Percentiles rank a stretch among this genome's conserved stretches.
phyloP scores from a whole-genome alignment of 495 filamentous ascomycete genomes.

The Parachaetomium inaequale region DNA sequence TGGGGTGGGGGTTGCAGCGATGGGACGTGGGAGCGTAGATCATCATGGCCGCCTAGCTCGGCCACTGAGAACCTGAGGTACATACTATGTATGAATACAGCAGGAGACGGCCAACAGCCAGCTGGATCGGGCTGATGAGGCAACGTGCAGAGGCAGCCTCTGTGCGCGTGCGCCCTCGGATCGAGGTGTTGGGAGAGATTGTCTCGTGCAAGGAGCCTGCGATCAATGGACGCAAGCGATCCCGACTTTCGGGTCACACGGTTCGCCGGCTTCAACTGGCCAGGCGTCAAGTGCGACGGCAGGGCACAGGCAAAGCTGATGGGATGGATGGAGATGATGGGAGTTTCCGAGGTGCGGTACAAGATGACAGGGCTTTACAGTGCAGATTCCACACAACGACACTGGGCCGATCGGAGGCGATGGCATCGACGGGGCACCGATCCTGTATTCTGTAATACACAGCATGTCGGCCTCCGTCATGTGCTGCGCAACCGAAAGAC shows the following conservation, averaged over 20 bases:
- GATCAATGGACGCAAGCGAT: neutral
- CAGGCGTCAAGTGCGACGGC: neutral
- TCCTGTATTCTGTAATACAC: constrained; percentile 1
- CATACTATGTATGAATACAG: neutral
- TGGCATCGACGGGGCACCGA: neutral
- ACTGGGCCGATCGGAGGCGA: neutral
- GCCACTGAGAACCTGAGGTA: neutral
- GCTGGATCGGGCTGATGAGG: too few relatives aligned
- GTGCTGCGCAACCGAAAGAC: neutral
- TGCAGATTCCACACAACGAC: too few relatives aligned
- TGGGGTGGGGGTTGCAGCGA: neutral
- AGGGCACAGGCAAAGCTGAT: neutral
- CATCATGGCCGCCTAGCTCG: neutral
- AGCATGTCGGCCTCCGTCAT: neutral
- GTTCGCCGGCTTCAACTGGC: neutral
- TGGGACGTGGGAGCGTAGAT: neutral
- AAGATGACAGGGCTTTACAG: neutral
- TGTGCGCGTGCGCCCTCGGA: neutral
- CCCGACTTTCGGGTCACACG: constrained; percentile 1
- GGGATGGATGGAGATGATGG: too few relatives aligned
- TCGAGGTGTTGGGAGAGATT: neutral
- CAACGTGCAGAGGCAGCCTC: too few relatives aligned
- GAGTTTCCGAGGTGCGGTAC: neutral
- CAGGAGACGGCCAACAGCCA: too few relatives aligned
- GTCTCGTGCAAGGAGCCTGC: neutral